phyloP scores from a whole-genome alignment of 306 rosid species.

The Vachellia pachyceras region DNA sequence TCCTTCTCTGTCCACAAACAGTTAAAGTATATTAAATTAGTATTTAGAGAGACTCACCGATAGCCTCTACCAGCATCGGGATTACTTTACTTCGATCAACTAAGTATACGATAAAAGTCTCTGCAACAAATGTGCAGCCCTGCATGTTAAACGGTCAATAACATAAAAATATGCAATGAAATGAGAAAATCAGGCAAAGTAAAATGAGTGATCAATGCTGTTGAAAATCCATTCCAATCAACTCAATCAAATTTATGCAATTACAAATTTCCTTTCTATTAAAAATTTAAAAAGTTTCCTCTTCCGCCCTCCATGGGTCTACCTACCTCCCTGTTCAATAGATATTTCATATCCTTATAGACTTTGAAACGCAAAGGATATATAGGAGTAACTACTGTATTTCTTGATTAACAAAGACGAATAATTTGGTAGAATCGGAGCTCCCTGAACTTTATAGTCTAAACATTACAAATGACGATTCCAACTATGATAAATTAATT shows the following conservation, averaged over 20 bases:
- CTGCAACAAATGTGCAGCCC: slow-evolving; percentile 74
- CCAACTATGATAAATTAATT: slow-evolving; percentile 6
- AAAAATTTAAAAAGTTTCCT: background rate
- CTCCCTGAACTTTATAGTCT: background rate
- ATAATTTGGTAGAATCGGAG: background rate
- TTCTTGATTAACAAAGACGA: background rate
- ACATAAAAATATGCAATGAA: slow-evolving; percentile 32
- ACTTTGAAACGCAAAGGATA: slow-evolving; percentile 11
- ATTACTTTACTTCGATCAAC: slow-evolving; percentile 68
- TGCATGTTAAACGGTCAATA: slow-evolving; percentile 45
- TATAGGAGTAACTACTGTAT: background rate
- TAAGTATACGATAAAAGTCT: slow-evolving; percentile 56
- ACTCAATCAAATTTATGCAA: slow-evolving; percentile 13
- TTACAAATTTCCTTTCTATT: slow-evolving; percentile 3
- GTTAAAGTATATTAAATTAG: background rate
- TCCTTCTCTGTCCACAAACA: slow-evolving; percentile 1
- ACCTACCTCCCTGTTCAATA: background rate
- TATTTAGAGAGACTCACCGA: slow-evolving; percentile 59
- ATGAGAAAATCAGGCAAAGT: slow-evolving; percentile 2
- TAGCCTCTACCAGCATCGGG: slow-evolving; percentile 74
- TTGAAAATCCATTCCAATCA: slow-evolving; percentile 20
- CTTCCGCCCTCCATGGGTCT: background rate
- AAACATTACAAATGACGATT: background rate
- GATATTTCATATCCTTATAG: background rate
- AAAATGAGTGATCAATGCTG: background rate